phyloP scores from a whole-genome alignment of 2,329 filamentous ascomycete species.

The Pochonia chlamydosporia region DNA sequence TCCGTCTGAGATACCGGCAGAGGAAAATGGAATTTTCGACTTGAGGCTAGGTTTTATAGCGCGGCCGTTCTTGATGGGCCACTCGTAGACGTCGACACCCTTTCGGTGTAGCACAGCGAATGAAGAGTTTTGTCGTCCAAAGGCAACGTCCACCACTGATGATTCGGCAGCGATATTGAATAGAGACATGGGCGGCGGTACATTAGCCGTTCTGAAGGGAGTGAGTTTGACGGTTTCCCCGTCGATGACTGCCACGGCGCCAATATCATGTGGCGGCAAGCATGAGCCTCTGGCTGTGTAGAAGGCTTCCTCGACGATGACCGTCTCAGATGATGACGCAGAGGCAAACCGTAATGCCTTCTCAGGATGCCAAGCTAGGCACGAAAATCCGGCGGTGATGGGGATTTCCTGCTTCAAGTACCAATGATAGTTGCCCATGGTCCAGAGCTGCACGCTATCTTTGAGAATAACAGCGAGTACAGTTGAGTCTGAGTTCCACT shows the following conservation, averaged over 20 bases:
- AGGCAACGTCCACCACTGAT: constrained; percentile 67
- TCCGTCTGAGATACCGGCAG: constrained; percentile 12
- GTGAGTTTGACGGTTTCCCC: constrained; percentile 76
- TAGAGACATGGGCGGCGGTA: constrained; percentile 89
- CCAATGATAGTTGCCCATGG: constrained; percentile 96
- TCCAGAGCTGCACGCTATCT: constrained; percentile 86
- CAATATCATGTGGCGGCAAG: constrained; percentile 66
- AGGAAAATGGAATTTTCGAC: constrained; percentile 32
- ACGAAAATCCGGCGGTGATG: constrained; percentile 26
- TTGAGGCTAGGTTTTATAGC: constrained; percentile 37
- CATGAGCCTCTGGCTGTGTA: constrained; percentile 64
- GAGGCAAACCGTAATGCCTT: constrained; percentile 65
- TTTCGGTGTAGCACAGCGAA: constrained; percentile 68
- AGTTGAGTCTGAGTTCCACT: constrained; percentile 90
- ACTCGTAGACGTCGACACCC: constrained; percentile 64
- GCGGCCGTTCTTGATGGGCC: constrained; percentile 56
- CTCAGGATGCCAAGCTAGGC: constrained; percentile 77
- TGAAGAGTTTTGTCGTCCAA: constrained; percentile 57
- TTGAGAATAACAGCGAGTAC: constrained; percentile 76
- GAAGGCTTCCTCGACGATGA: constrained; percentile 63
- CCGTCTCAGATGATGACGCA: constrained; percentile 42
- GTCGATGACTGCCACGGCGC: constrained; percentile 78
- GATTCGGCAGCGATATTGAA: constrained; percentile 61
- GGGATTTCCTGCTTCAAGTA: constrained; percentile 89
- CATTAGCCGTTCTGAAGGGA: constrained; percentile 73